phyloP scores from a whole-genome alignment of 2,329 filamentous ascomycete species.

The Venturia pyrina region DNA sequence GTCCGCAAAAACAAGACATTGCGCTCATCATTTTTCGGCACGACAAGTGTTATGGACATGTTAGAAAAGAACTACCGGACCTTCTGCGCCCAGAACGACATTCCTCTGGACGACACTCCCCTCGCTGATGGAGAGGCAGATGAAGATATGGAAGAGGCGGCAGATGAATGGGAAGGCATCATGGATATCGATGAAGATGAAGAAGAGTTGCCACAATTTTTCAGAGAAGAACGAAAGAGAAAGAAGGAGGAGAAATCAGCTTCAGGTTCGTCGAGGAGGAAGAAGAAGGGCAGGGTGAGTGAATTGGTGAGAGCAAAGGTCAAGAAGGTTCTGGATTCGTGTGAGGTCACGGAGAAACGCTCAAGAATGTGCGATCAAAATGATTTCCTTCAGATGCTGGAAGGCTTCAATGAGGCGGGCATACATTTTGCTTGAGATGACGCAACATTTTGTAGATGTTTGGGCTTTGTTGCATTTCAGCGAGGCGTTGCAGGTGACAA shows the following conservation, averaged over 20 bases:
- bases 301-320: conserved; percentile 83
- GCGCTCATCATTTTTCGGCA: conserved; percentile 69
- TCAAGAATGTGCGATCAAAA: conserved; percentile 84
- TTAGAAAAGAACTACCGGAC: conserved; percentile 82
- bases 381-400: conserved; percentile 74
- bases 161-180: conserved; percentile 38
- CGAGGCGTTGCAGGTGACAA: neutral
- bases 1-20: conserved; percentile 34
- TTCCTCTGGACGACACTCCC: conserved; percentile 50
- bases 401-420: conserved; percentile 80
- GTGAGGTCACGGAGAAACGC: conserved; percentile 68
- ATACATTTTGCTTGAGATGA: conserved; percentile 70
- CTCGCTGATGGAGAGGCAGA: conserved; percentile 21
- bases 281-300: conserved; percentile 69
- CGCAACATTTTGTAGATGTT: neutral
- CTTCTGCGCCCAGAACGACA: conserved; percentile 80
- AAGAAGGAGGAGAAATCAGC: conserved; percentile 47
- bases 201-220: conserved; percentile 67
- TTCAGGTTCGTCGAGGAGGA: conserved; percentile 43
- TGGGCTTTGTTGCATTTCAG: neutral
- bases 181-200: conserved; percentile 44
- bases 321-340: conserved; percentile 68
- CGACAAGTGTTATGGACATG: conserved; percentile 69
- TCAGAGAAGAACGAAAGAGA: conserved; percentile 53
- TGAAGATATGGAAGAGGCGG: conserved; percentile 41